phyloP scores from a whole-genome alignment of 2,329 filamentous ascomycete species.

The Hymenoscyphus repandus region DNA sequence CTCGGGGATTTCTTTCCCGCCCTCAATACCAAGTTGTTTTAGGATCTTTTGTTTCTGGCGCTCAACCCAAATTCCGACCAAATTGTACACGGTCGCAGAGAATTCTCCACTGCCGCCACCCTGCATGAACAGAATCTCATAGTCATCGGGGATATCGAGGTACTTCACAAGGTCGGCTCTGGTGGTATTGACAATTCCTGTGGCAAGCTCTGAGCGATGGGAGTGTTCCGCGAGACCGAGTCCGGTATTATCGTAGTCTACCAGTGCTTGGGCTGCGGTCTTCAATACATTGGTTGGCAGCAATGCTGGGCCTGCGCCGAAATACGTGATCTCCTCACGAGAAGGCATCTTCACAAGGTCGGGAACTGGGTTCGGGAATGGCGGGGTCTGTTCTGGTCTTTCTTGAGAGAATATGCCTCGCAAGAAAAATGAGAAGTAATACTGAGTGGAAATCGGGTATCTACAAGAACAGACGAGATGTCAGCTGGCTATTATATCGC shows the following conservation, averaged over 20 bases:
- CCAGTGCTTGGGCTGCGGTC: constrained; percentile 66
- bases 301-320: constrained; percentile 84
- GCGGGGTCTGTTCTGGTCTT: neutral
- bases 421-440: neutral
- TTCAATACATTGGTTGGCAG: constrained; percentile 79
- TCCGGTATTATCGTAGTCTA: constrained; percentile 77
- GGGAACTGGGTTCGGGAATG: neutral
- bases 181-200: constrained; percentile 71
- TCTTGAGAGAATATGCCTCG: neutral
- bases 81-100: constrained; percentile 76
- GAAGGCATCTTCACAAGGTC: constrained; percentile 52
- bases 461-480: neutral
- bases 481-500: neutral
- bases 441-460: neutral
- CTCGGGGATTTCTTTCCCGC: constrained; percentile 45
- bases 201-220: constrained; percentile 76
- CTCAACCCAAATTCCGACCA: constrained; percentile 78
- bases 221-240: constrained; percentile 86
- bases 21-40: constrained; percentile 43
- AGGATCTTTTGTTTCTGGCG: constrained; percentile 57
- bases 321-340: constrained; percentile 74
- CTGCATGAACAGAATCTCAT: constrained; percentile 86
- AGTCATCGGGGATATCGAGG: constrained; percentile 78
- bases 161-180: constrained; percentile 69
- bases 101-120: constrained; percentile 84